A percentile compares a stretch with the other conserved stretches of the same genome.
These are phyloP conservation scores for Osmanthus fragrans DNA, from an alignment of 257 asterid species.

Conservation along the genomic window DNA sequence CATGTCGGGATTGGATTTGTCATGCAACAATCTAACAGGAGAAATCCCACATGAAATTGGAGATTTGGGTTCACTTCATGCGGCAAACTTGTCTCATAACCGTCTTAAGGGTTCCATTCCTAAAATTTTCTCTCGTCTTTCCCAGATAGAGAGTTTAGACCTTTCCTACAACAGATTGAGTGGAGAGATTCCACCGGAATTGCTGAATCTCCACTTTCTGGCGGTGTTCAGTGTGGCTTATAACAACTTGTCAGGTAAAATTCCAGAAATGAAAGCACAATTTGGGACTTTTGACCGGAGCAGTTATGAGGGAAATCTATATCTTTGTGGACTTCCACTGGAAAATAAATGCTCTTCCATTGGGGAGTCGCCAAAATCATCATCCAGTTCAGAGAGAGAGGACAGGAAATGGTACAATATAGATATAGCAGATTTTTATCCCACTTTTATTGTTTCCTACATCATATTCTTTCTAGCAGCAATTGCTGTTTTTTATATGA, in stretches of 20 bases:
- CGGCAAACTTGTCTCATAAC: constrained; percentile 16
- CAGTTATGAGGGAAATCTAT: constrained; percentile 20
- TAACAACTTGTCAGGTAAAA: constrained; percentile 20
- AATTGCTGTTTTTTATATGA: background rate
- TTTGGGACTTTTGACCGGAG: constrained; percentile 16
- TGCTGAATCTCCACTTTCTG: constrained; percentile 11
- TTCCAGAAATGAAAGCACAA: constrained; percentile 7
- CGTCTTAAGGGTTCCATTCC: constrained; percentile 11
- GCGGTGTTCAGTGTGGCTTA: constrained; percentile 20
- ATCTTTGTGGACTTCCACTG: constrained; percentile 23
- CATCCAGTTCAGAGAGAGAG: background rate
- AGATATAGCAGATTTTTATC: background rate
- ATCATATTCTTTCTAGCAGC: background rate
- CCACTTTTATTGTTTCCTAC: background rate
- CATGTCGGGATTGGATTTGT: constrained; percentile 24
- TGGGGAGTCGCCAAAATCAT: background rate
- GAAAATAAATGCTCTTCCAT: background rate
- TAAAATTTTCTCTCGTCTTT: background rate
- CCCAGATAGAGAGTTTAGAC: constrained; percentile 21
- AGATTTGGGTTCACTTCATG: constrained; percentile 7
- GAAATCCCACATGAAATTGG: constrained; percentile 16
- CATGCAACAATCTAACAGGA: constrained; percentile 13
- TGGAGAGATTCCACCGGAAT: constrained; percentile 13
- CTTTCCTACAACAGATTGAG: constrained; percentile 22
- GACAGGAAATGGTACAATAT: background rate